A percentile compares a stretch with the other conserved stretches of the same genome.
phyloP scores from a whole-genome alignment of 257 asterid genomes.

The Nicotiana undulata region DNA sequence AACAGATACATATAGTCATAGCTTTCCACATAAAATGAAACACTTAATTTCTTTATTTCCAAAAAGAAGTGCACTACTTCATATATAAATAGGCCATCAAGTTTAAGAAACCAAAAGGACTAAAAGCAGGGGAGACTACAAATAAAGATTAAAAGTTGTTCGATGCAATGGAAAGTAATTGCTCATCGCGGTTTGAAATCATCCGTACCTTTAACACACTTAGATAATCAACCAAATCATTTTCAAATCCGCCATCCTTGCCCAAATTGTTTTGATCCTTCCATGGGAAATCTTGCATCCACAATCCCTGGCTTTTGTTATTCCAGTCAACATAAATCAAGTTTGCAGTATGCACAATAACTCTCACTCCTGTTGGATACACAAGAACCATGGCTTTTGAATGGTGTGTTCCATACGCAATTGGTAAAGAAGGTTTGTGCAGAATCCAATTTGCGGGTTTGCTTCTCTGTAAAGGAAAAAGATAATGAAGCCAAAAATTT shows the following conservation, averaged over 20 bases:
- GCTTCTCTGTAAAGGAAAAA: conserved; percentile 53
- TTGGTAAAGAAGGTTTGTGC: conserved; percentile 96
- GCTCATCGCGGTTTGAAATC: not conserved
- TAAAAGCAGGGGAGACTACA: not conserved
- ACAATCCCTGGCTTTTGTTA: conserved; percentile 92
- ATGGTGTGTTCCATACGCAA: conserved; percentile 96
- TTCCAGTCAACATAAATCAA: conserved; percentile 92
- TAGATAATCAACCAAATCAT: conserved; percentile 76
- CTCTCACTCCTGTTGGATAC: conserved; percentile 85
- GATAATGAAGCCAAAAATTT: conserved; percentile 14
- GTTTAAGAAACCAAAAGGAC: not conserved
- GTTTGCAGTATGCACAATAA: conserved; percentile 87
- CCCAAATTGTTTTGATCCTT: conserved; percentile 50
- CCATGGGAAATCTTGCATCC: conserved; percentile 99
- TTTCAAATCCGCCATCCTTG: conserved; percentile 65
- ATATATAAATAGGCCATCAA: not conserved
- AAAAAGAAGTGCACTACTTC: not conserved
- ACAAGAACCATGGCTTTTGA: conserved; percentile 96
- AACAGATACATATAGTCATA: not conserved
- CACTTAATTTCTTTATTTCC: not conserved
- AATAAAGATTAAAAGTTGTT: not conserved
- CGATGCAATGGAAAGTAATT: not conserved
- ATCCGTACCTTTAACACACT: conserved; percentile 61
- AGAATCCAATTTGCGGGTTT: conserved; percentile 76
- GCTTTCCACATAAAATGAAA: not conserved